Conservation (phyloP, 495 filamentous ascomycete species). For the Peziza echinospora region DNA sequence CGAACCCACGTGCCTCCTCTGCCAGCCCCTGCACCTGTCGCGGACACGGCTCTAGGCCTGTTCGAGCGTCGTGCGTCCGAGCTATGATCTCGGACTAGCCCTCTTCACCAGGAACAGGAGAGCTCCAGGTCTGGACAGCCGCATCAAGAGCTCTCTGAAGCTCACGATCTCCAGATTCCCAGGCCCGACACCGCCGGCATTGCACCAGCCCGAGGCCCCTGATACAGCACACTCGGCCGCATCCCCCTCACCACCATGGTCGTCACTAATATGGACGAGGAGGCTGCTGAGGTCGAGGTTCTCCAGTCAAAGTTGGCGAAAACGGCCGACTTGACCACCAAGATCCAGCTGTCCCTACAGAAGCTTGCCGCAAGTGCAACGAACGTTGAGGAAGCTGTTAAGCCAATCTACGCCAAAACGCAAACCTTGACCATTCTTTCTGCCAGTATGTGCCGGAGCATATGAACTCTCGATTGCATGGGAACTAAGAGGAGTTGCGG, state of each 20-base stretch:
- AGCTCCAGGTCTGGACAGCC: too few species aligned
- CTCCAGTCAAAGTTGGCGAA: slow-evolving; percentile 41
- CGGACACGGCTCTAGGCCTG: too few species aligned
- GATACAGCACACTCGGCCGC: neutral
- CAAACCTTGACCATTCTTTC: slow-evolving; percentile 65
- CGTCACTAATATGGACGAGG: slow-evolving; percentile 26
- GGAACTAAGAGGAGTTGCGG: neutral
- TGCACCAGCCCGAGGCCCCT: neutral
- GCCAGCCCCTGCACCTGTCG: too few species aligned
- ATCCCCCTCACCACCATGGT: neutral
- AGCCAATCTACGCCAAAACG: slow-evolving; percentile 83
- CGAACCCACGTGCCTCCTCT: too few species aligned
- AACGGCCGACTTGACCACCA: slow-evolving; percentile 60
- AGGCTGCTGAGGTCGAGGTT: slow-evolving; percentile 43
- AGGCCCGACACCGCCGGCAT: too few species aligned
- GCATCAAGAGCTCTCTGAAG: too few species aligned
- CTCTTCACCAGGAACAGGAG: too few species aligned
- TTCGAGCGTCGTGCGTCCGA: too few species aligned
- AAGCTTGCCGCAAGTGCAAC: slow-evolving; percentile 71
- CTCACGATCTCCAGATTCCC: too few species aligned
- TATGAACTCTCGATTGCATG: neutral
- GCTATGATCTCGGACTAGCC: too few species aligned
- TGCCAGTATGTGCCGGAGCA: slow-evolving; percentile 33
- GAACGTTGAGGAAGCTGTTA: slow-evolving; percentile 74
- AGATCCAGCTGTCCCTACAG: slow-evolving; percentile 70